A percentile compares a stretch with the other conserved stretches of the same genome.
These are phyloP conservation scores for Boletus bicolor DNA, from an alignment of 768 basidiomycete genomes.

Conservation along the genomic window DNA sequence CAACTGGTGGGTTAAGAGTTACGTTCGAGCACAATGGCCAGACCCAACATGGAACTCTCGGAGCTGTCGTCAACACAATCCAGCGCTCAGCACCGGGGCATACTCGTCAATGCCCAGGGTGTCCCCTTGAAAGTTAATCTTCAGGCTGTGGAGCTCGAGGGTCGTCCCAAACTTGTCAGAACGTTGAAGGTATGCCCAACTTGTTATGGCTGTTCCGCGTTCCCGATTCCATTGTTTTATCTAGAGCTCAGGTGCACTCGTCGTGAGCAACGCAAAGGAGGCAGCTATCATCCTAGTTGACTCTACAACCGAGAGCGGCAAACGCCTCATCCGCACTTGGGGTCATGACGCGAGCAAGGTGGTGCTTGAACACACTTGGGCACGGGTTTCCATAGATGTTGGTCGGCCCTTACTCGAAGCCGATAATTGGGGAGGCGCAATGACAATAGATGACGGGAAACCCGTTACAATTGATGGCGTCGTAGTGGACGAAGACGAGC, in stretches of 20 bases:
- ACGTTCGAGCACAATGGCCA: not conserved
- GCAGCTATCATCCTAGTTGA: slow-evolving; percentile 63
- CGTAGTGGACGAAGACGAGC: slow-evolving; percentile 36
- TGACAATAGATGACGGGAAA: slow-evolving; percentile 32
- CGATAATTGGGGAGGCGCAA: slow-evolving; percentile 53
- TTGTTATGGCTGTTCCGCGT: not conserved
- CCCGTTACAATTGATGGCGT: slow-evolving; percentile 34
- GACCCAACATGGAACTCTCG: slow-evolving; percentile 21
- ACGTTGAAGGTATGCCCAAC: slow-evolving; percentile 40
- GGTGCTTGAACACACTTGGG: slow-evolving; percentile 56
- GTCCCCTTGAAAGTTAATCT: slow-evolving; percentile 50
- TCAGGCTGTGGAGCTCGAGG: slow-evolving; percentile 50
- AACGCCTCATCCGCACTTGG: slow-evolving; percentile 59
- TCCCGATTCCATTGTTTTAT: slow-evolving; percentile 6
- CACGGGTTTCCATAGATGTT: slow-evolving; percentile 40
- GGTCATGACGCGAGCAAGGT: slow-evolving; percentile 44
- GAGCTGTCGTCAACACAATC: slow-evolving; percentile 15
- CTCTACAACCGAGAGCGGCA: slow-evolving; percentile 46
- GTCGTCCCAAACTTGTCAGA: slow-evolving; percentile 52
- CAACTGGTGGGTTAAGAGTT: not conserved
- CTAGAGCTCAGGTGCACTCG: slow-evolving; percentile 55
- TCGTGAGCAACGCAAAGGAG: slow-evolving; percentile 47
- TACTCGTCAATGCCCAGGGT: slow-evolving; percentile 42
- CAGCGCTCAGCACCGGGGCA: slow-evolving; percentile 12
- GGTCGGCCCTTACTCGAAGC: slow-evolving; percentile 43